These are phyloP conservation scores for Adiantum capillusveneris DNA, from an alignment of 75 land plant species.

Conservation along the genomic window DNA sequence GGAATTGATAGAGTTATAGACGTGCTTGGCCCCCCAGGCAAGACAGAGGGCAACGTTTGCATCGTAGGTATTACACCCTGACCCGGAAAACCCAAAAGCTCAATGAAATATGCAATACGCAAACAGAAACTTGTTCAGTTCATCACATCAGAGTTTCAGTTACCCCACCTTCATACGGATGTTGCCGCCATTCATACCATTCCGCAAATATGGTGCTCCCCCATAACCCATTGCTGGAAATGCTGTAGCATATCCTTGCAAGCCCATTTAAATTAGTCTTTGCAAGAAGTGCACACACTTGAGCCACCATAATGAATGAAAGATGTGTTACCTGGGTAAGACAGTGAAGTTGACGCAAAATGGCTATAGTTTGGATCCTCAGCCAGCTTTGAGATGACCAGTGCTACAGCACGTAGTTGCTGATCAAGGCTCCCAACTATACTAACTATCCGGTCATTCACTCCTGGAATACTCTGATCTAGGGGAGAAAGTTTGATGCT, in stretches of 20 bases:
- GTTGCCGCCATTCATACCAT: neutral
- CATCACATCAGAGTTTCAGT: too few species aligned
- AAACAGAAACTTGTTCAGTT: too few species aligned
- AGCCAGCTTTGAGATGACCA: constrained; percentile 53
- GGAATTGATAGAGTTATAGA: constrained; percentile 64
- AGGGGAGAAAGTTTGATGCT: constrained; percentile 78
- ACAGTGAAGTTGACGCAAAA: constrained; percentile 43
- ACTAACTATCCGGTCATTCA: constrained; percentile 67
- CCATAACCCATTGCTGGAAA: neutral
- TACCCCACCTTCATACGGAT: neutral
- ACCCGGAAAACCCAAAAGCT: too few species aligned
- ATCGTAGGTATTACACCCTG: constrained; percentile 11
- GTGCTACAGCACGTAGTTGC: constrained; percentile 52
- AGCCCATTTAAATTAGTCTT: neutral
- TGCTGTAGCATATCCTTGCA: neutral
- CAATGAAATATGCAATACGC: too few species aligned
- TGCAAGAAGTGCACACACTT: neutral
- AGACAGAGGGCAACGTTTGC: constrained; percentile 12
- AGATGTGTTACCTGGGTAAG: constrained; percentile 55
- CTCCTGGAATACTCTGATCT: constrained; percentile 43
- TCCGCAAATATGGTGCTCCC: neutral
- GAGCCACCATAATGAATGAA: neutral
- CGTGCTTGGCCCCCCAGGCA: constrained; percentile 5
- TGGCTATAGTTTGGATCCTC: constrained; percentile 70
- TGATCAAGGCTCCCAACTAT: constrained; percentile 57